phyloP scores from a whole-genome alignment of 805 yeast species.

The Jamesozyma lodderae region DNA sequence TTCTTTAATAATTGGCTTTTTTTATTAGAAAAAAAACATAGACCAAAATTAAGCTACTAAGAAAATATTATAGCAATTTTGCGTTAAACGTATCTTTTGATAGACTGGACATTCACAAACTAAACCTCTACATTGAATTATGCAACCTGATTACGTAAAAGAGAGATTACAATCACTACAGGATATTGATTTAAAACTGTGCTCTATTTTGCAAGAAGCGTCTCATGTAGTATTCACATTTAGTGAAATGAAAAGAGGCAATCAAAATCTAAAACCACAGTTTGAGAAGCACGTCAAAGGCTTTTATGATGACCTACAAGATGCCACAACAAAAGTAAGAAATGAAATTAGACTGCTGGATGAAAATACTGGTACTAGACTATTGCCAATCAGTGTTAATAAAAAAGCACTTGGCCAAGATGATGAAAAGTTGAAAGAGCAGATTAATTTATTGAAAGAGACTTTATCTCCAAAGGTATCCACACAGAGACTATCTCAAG shows the following conservation, averaged over 20 bases:
- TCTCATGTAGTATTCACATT: slow-evolving; percentile 26
- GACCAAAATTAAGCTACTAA: too few species aligned
- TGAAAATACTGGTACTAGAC: slow-evolving; percentile 24
- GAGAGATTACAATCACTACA: slow-evolving; percentile 24
- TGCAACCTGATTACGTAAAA: slow-evolving; percentile 27
- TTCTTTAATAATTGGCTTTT: too few species aligned
- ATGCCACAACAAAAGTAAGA: slow-evolving; percentile 17
- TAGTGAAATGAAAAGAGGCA: slow-evolving; percentile 26
- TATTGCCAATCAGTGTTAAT: slow-evolving; percentile 26
- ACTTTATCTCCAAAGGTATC: slow-evolving; percentile 4
- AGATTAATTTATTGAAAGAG: slow-evolving; percentile 13
- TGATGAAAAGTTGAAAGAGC: slow-evolving; percentile 26
- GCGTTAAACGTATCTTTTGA: too few species aligned
- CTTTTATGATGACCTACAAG: slow-evolving; percentile 20
- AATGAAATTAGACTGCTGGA: slow-evolving; percentile 24
- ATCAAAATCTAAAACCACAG: slow-evolving; percentile 21
- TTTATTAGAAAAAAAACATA: too few species aligned
- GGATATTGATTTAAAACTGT: slow-evolving; percentile 21
- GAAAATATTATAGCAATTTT: background rate
- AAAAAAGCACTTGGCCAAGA: slow-evolving; percentile 29
- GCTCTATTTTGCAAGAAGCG: slow-evolving; percentile 22
- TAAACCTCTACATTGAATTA: background rate
- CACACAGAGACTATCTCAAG: too few species aligned
- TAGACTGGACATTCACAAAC: background rate
- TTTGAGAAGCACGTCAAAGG: slow-evolving; percentile 23